Base-by-base conservation (phyloP, 805 yeast species). In the Lipomyces spencermartinsiae region DNA sequence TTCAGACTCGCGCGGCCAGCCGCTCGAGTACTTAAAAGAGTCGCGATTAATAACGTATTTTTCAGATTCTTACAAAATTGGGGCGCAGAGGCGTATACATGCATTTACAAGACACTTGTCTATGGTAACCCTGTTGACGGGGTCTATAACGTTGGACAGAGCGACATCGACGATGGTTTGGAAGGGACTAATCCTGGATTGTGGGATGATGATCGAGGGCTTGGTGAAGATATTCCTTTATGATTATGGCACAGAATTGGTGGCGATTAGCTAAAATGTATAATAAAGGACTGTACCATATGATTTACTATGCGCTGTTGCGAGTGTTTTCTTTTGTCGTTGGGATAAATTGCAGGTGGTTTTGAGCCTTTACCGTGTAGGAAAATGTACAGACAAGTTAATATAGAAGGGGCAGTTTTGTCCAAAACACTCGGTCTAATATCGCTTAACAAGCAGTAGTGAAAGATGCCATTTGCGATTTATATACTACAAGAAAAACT, bases 251-350 rank as follows among this genome's bases (percentile, higher is more conserved):
- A 43, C 22, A n/a, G 3, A 16, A 16, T n/a, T 43, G 49, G n/a
- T 37, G 43, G 12, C 43, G 43, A 37, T 16, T 37, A 37, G n/a
- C 29, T 43, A n/a, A 19, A 43, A n/a, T 43, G 49, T 43, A 43
- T 14, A 3, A 43, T 43, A 43, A 19, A 43, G 2, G 14, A 37
- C 10, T 43, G 49, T 43, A 43, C 22, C 49, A 43, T 12, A 37
- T 37, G 43, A 37, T 8, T 43, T 8, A 19, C 49, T 8, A n/a
- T n/a, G 1, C 4, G 22, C 22, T 8, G 49, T 43, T 65, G 8
- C 22, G 81, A 77, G 57, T 90, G 90, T 78, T 89, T 88, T 76
- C n/a, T n/a, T 85, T 84, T 59, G 88, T 88, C 76, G 90, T 90
- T 73, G 22, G 22, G 22, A 16, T 43, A 35, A 35, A 43, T 43